These are phyloP conservation scores for Chalciporus piperatus DNA, from an alignment of 768 basidiomycete species.

Conservation along the genomic window DNA sequence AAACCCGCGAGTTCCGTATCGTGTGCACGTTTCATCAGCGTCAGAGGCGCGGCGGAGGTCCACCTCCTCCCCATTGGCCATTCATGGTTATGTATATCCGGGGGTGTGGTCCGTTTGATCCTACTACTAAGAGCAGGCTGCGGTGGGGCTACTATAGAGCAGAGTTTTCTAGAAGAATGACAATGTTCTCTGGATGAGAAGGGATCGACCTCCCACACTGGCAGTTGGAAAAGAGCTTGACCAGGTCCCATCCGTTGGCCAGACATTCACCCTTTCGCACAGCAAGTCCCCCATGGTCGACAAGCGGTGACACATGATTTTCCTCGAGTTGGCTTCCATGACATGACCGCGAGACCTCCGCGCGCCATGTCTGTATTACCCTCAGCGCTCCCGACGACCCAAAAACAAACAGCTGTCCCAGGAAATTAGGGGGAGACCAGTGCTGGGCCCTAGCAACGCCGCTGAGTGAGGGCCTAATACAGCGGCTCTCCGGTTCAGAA, in stretches of 20 bases:
- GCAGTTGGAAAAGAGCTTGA: too few relatives aligned
- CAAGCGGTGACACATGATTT: not conserved
- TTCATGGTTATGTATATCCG: too few relatives aligned
- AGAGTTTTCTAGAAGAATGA: not conserved
- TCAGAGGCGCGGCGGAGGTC: not conserved
- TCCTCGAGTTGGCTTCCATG: constrained; percentile 2
- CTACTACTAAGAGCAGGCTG: not conserved
- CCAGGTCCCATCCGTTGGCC: too few relatives aligned
- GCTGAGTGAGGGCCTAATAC: constrained; percentile 24
- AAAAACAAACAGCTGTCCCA: constrained; percentile 6
- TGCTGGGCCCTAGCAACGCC: constrained; percentile 28
- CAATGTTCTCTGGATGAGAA: not conserved
- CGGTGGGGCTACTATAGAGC: not conserved
- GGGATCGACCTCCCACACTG: not conserved
- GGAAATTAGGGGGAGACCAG: constrained; percentile 11
- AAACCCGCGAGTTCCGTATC: not conserved
- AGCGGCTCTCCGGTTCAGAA: constrained; percentile 28
- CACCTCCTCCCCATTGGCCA: too few relatives aligned
- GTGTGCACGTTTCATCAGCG: not conserved
- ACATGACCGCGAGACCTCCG: constrained; percentile 24
- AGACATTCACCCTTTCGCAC: too few relatives aligned
- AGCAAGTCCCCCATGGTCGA: not conserved
- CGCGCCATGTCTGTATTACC: constrained; percentile 12
- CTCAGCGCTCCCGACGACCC: constrained; percentile 10
- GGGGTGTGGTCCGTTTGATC: not conserved